A percentile compares a stretch with the other conserved stretches of the same genome.
phyloP scores from a whole-genome alignment of 2,329 filamentous ascomycete species.

The Lasiodiplodia sp. region DNA sequence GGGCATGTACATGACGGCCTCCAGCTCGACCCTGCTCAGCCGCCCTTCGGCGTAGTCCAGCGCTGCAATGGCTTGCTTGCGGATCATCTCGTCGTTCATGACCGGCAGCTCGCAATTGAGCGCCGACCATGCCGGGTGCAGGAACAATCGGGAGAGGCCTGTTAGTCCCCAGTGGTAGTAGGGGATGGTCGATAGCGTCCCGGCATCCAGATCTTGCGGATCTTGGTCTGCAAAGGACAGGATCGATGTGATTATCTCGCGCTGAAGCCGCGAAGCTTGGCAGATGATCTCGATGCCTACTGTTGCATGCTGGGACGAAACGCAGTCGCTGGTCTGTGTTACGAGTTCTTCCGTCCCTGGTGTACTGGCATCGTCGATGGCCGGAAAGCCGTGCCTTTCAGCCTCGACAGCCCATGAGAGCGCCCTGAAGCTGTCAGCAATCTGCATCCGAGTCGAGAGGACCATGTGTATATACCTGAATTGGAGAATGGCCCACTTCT shows the following conservation, averaged over 20 bases:
- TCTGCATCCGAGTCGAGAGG: too few relatives aligned
- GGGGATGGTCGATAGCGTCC: slow-evolving; percentile 4
- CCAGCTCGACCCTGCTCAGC: slow-evolving; percentile 25
- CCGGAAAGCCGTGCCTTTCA: slow-evolving; percentile 2
- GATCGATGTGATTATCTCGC: slow-evolving; percentile 27
- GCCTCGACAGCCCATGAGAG: slow-evolving; percentile 21
- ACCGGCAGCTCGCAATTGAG: slow-evolving; percentile 26
- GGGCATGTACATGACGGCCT: slow-evolving; percentile 23
- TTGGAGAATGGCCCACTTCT: slow-evolving; percentile 25
- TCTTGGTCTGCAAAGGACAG: slow-evolving; percentile 12
- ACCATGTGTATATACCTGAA: neutral
- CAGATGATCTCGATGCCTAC: slow-evolving; percentile 29
- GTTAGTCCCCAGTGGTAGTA: slow-evolving; percentile 29
- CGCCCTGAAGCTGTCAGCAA: neutral
- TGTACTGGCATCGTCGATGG: neutral
- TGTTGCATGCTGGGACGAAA: slow-evolving; percentile 10
- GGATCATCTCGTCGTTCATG: slow-evolving; percentile 27
- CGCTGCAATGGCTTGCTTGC: slow-evolving; percentile 26
- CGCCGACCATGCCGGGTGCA: slow-evolving; percentile 24
- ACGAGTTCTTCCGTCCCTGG: neutral
- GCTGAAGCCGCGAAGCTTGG: slow-evolving; percentile 20
- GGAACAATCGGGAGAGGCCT: slow-evolving; percentile 23
- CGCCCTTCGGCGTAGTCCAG: slow-evolving; percentile 21
- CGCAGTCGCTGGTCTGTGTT: neutral
- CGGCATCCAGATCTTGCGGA: slow-evolving; percentile 3